Conservation (phyloP, 169 alveolate genomes). For the Plasmodium gaboni region DNA sequence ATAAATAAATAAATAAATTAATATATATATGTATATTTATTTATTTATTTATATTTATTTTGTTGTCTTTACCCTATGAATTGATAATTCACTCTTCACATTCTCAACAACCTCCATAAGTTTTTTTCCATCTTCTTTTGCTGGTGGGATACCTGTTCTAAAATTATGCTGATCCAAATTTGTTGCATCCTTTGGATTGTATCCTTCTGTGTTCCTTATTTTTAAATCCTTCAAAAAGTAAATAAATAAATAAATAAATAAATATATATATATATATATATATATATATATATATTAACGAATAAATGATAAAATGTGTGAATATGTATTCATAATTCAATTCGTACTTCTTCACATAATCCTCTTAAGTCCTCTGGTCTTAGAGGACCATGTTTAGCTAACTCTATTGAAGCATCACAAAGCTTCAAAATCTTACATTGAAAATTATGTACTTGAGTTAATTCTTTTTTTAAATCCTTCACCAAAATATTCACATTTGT, state of each 20-base stretch:
- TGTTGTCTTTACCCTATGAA: constrained; percentile 80
- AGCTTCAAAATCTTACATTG: constrained; percentile 89
- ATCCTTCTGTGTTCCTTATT: constrained; percentile 85
- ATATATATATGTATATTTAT: background rate
- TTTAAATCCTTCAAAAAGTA: constrained; percentile 74
- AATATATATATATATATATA: background rate
- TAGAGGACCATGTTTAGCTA: constrained; percentile 94
- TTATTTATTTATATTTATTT: background rate
- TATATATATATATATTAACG: background rate
- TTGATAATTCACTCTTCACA: constrained; percentile 89
- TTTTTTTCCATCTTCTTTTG: constrained; percentile 91
- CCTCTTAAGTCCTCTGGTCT: constrained; percentile 96
- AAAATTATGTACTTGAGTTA: constrained; percentile 84
- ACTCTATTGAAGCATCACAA: constrained; percentile 89
- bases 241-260: too few species aligned
- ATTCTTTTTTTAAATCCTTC: constrained; percentile 84
- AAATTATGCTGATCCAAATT: constrained; percentile 93
- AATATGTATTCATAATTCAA: background rate
- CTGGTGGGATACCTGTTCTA: constrained; percentile 94
- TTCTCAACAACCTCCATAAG: constrained; percentile 89
- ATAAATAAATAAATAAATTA: background rate
- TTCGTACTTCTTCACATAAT: constrained; percentile 90
- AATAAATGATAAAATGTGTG: background rate
- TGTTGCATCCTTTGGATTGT: constrained; percentile 91
- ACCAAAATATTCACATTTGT: constrained; percentile 82